phyloP scores from a whole-genome alignment of 371 early-diverging fungal species.

The Mucor piriformis region DNA sequence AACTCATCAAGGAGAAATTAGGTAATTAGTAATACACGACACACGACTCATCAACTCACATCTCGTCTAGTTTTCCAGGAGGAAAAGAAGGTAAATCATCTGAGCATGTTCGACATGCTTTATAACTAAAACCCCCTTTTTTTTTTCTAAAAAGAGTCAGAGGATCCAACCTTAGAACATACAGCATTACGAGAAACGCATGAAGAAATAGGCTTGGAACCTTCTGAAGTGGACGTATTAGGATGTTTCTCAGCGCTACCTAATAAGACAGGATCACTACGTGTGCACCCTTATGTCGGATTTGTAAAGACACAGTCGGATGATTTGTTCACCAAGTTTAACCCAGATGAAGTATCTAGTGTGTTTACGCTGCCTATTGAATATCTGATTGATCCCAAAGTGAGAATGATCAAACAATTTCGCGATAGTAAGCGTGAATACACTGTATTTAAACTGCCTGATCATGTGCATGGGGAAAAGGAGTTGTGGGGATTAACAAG shows the following conservation, averaged over 20 bases:
- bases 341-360: conserved; percentile 71
- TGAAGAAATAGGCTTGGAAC: conserved; percentile 79
- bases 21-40: conserved; percentile 35
- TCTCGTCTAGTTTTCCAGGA: conserved; percentile 70
- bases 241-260: conserved; percentile 73
- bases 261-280: conserved; percentile 61
- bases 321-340: conserved; percentile 39
- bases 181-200: conserved; percentile 85
- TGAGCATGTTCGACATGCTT: background rate
- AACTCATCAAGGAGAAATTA: conserved; percentile 81
- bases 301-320: conserved; percentile 43
- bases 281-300: conserved; percentile 80
- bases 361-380: conserved; percentile 74
- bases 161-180: conserved; percentile 37
- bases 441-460: conserved; percentile 67
- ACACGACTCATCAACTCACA: background rate
- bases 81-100: conserved; percentile 61
- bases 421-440: conserved; percentile 59
- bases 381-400: conserved; percentile 59
- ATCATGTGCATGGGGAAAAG: conserved; percentile 37
- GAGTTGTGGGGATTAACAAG: conserved; percentile 89
- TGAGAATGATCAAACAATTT: conserved; percentile 56
- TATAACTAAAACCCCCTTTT: background rate
- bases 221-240: conserved; percentile 59
- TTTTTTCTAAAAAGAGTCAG: background rate